Evolutionary conservation across 2,329 filamentous ascomycete genomes (phyloP).

Genomic region (Pestalotiopsis sp.): DNA sequence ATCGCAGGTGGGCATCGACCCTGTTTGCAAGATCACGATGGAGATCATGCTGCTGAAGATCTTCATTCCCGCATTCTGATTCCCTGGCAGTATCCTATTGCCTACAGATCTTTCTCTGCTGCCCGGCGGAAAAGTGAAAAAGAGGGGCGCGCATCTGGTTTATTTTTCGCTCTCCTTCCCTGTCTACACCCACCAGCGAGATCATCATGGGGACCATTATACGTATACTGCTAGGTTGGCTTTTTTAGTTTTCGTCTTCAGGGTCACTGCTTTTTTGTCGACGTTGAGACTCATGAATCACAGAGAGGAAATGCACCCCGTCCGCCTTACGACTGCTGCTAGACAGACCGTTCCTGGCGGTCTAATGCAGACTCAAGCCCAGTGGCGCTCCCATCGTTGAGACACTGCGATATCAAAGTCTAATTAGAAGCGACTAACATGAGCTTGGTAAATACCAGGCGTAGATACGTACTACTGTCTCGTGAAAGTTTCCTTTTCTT

Average conservation of each 20-base stretch:
- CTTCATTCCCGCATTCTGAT: conserved; percentile 9
- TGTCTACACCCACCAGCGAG: background rate
- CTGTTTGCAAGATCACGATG: background rate
- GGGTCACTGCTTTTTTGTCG: no score
- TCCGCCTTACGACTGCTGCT: background rate
- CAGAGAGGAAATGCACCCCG: background rate
- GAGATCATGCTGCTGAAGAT: conserved; percentile 11
- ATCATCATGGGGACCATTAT: no score
- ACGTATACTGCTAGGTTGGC: no score
- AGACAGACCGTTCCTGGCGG: conserved; percentile 1
- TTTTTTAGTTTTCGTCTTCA: no score
- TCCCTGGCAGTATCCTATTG: background rate
- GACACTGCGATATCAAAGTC: background rate
- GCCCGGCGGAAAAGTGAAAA: background rate
- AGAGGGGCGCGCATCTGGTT: background rate
- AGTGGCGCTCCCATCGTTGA: conserved; percentile 1
- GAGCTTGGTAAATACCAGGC: background rate
- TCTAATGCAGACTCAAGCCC: background rate
- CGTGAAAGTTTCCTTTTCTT: background rate
- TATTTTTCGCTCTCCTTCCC: background rate
- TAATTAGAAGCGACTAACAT: background rate
- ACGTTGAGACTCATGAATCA: no score
- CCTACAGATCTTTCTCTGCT: background rate
- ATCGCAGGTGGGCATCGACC: background rate
- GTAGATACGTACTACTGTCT: background rate